Percentiles rank a stretch among this genome's conserved stretches.
Conservation (phyloP, 257 asterid genomes). For the Fraxinus cuspidata region DNA sequence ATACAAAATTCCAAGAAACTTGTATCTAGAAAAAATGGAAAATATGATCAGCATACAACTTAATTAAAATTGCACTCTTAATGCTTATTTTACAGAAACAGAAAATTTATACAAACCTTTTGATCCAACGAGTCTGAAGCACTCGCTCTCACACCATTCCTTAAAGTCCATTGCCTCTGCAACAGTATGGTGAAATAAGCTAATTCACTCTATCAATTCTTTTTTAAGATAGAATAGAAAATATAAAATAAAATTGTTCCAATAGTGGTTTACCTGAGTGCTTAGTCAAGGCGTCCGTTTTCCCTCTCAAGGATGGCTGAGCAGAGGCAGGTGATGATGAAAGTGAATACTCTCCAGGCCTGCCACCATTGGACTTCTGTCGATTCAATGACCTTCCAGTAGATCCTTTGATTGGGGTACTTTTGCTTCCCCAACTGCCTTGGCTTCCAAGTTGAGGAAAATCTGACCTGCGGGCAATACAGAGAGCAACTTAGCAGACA, state of each 20-base stretch:
- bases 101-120: conserved; percentile 50
- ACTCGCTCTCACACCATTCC: conserved; percentile 97
- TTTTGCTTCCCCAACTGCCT: conserved; percentile 68
- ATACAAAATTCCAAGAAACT: conserved; percentile 80
- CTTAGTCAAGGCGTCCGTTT: conserved; percentile 52
- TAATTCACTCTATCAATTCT: background rate
- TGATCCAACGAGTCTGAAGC: conserved; percentile 74
- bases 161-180: conserved; percentile 91
- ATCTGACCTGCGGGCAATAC: conserved; percentile 56
- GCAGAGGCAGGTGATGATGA: conserved; percentile 50
- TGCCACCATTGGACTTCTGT: conserved; percentile 57
- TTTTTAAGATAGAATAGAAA: background rate
- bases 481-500: conserved; percentile 12
- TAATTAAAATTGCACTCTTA: background rate
- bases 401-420: conserved; percentile 53
- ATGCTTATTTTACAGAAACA: background rate
- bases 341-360: conserved; percentile 43
- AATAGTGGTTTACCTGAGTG: conserved; percentile 56
- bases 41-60: background rate
- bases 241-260: background rate
- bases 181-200: conserved; percentile 14
- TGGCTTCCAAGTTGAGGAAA: conserved; percentile 75
- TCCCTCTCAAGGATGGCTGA: conserved; percentile 59
- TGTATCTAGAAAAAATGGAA: conserved; percentile 55
- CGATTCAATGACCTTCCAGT: conserved; percentile 53